Percentiles rank a stretch among this genome's conserved stretches.
Conservation (phyloP, 2,329 filamentous ascomycete species). For the Chaetoscypha palmicola region DNA sequence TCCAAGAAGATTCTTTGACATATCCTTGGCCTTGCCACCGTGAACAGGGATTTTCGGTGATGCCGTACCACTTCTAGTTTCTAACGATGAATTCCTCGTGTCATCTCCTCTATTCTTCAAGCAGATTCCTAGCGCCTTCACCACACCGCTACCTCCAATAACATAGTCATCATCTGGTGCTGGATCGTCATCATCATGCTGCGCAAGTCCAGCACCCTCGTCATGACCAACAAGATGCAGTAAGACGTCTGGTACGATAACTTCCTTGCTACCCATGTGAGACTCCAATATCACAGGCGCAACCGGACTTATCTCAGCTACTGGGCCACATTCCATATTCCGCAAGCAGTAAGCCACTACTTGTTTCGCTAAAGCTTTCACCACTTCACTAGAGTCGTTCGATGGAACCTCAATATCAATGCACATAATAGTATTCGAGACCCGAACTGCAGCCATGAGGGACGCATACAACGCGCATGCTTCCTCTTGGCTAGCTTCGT, state of each 20-base stretch:
- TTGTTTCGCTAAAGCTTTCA: slow-evolving; percentile 86
- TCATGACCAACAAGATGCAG: slow-evolving; percentile 75
- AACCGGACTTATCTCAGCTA: slow-evolving; percentile 50
- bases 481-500: slow-evolving; percentile 80
- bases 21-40: slow-evolving; percentile 70
- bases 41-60: slow-evolving; percentile 36
- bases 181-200: slow-evolving; percentile 57
- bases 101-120: slow-evolving; percentile 71
- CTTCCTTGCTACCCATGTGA: slow-evolving; percentile 40
- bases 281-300: slow-evolving; percentile 30
- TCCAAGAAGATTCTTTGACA: slow-evolving; percentile 82
- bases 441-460: slow-evolving; percentile 75
- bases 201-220: slow-evolving; percentile 40
- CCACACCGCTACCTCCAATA: slow-evolving; percentile 89
- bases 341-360: slow-evolving; percentile 90
- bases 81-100: slow-evolving; percentile 37
- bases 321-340: slow-evolving; percentile 77
- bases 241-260: slow-evolving; percentile 73
- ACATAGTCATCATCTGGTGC: slow-evolving; percentile 91
- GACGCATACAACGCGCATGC: slow-evolving; percentile 91
- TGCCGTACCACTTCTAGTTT: slow-evolving; percentile 39
- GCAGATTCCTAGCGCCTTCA: slow-evolving; percentile 87
- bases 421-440: slow-evolving; percentile 77
- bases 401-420: slow-evolving; percentile 87
- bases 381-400: slow-evolving; percentile 75